Base-by-base conservation (phyloP, 1,139 yeast genomes). In the Candida neerlandica region DNA sequence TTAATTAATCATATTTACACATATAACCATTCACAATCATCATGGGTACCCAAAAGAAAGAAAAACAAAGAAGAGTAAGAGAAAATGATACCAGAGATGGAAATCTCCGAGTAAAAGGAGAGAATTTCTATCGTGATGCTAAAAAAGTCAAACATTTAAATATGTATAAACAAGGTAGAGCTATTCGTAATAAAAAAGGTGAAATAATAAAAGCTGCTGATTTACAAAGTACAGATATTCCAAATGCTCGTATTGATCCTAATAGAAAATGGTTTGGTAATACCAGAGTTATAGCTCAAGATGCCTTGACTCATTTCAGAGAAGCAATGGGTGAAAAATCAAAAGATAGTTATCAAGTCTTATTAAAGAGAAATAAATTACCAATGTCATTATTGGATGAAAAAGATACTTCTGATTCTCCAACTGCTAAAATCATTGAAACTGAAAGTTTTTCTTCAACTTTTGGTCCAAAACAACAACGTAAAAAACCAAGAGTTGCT, bases 191-290 rank as follows among this genome's bases (percentile, higher is more conserved):
- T 67, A 90, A 91, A 47, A 78, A 81, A 53, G 99, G 99, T 62
- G 97, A 91, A 40, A 80, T 92, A 51, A 79, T 90, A 47, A 79
- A 82, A 63, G 97, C 96, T 43, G 98, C 98, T 16, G 86, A 84
- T 35, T 81, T 92, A 54, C 99, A 94, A 67, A 86, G 89, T 57
- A 84, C 91, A 3, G 95, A 91, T 56, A 79, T 89, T 32, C 98
- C 98, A 16, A 83, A 78, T 55, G 99, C 98, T 1, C 79, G 99
- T 57, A 96, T 94, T 43, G 97, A 90, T 64, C 99, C 99, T 4
- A 92, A 94, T 67, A 82, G 96, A 66, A 84, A 94, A 63, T 94
- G 99, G 99, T 95, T 94, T 65, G 97, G 97, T 47, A 94, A 91
- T 70, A 91, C 99, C 26, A 82, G 99, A 63, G 99, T 94, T 42